Base-by-base conservation (phyloP, 306 rosid species). In the Dalbergia cultrata region DNA sequence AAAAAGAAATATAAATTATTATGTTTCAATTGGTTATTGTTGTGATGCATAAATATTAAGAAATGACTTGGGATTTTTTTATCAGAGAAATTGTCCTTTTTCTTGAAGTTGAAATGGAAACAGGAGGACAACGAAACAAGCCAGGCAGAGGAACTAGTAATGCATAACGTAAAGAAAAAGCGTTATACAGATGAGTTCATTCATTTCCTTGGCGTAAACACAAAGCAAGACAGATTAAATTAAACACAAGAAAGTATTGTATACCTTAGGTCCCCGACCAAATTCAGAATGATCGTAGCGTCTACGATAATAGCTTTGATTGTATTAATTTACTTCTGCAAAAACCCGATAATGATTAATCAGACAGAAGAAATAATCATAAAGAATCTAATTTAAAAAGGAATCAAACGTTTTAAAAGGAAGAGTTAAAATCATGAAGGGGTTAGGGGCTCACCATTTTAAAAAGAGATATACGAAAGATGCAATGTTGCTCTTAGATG, bases 251-350 rank as follows among this genome's bases (percentile, higher is more conserved):
- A 44, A 37, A 18, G 70, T 67, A 11, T 47, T 2, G 76, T 77
- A 86, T 87, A 70, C 90, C 87, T 81, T 31, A 16, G 79, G 84
- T 35, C 82, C 84, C 80, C 79, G 58, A 59, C 62, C 34, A 43
- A 47, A 76, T 64, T 56, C 68, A 77, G 41, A 7, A 49, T 31
- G 70, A 39, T 52, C 13, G 56, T 72, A 70, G 53, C 53, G 3
- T 53, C 53, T 76, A 21, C 16, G 44, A 8, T 22, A 57, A 6
- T 5, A 26, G 1, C 72, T 67, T 50, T 59, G 58, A 67, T 74
- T 77, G 37, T 49, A n/a, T 16, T 52, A 21, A 52, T 59, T 58
- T 35, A 50, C 10, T 37, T 49, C 72, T 85, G 81, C 31, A 47
- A 9, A 69, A 11, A 6, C 12, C 10, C 0, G 47, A 19, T 60